Conservation (phyloP, 768 basidiomycete species). For the Pisolithus microcarpus region DNA sequence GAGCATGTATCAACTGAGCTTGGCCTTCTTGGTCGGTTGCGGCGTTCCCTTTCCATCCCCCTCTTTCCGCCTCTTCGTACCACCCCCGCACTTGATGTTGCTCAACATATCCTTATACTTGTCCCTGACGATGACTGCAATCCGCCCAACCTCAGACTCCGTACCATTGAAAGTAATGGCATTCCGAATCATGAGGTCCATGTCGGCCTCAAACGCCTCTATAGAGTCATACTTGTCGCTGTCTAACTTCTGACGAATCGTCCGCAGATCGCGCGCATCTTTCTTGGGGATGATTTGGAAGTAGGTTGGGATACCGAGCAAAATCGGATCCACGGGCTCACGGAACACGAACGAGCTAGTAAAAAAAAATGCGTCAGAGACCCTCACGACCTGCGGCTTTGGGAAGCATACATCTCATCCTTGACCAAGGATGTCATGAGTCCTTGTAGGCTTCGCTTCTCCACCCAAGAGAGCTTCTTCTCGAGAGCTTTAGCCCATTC, state of each 20-base stretch:
- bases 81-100: slow-evolving; percentile 34
- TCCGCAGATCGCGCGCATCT: slow-evolving; percentile 79
- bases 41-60: slow-evolving; percentile 49
- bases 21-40: slow-evolving; percentile 64
- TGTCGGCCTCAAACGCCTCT: slow-evolving; percentile 77
- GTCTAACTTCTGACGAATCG: slow-evolving; percentile 77
- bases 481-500: slow-evolving; percentile 81
- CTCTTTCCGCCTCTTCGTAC: slow-evolving; percentile 70
- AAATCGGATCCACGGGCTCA: slow-evolving; percentile 83
- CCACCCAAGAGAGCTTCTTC: slow-evolving; percentile 64
- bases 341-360: slow-evolving; percentile 69
- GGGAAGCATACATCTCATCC: slow-evolving; percentile 53
- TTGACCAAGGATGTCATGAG: slow-evolving; percentile 63
- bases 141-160: slow-evolving; percentile 69
- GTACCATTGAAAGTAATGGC: slow-evolving; percentile 83
- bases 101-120: slow-evolving; percentile 49
- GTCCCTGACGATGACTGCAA: slow-evolving; percentile 45
- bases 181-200: slow-evolving; percentile 83
- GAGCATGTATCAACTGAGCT: slow-evolving; percentile 38
- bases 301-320: slow-evolving; percentile 79
- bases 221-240: slow-evolving; percentile 73
- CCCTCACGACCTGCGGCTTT: neutral
- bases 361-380: neutral
- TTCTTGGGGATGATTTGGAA: slow-evolving; percentile 78
- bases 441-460: slow-evolving; percentile 72